Percentiles rank a stretch among this genome's conserved stretches.
These are phyloP conservation scores for Plasmodium malariae DNA, from an alignment of 169 alveolate genomes.

Conservation along the genomic window DNA sequence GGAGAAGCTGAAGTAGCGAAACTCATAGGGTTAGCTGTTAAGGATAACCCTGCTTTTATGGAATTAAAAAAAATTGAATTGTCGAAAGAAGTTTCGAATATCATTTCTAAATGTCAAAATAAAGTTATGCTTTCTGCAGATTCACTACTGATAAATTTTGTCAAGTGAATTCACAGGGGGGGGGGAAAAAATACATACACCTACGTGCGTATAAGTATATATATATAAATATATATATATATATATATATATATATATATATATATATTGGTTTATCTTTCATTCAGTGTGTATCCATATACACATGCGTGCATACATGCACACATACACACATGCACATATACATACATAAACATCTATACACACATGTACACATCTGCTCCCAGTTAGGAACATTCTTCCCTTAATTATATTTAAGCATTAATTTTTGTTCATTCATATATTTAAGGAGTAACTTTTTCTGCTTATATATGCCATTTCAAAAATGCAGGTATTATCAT, in stretches of 20 bases:
- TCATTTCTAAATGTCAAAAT: constrained; percentile 92
- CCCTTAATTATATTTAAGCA: too few relatives aligned
- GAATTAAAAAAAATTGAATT: constrained; percentile 95
- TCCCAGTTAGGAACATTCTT: too few relatives aligned
- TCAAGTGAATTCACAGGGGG: constrained; percentile 29
- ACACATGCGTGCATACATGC: neutral
- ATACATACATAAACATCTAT: too few relatives aligned
- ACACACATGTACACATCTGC: neutral
- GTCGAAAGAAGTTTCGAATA: constrained; percentile 94
- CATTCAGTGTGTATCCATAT: neutral
- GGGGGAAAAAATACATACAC: neutral
- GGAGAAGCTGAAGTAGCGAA: constrained; percentile 97
- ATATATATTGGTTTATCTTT: neutral
- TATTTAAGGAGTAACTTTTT: too few relatives aligned
- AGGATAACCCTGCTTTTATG: constrained; percentile 93
- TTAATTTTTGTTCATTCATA: too few relatives aligned
- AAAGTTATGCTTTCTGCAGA: constrained; percentile 84
- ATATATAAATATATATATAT: neutral
- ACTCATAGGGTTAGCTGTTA: constrained; percentile 89
- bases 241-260: neutral
- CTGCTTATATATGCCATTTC: too few relatives aligned
- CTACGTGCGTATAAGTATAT: neutral
- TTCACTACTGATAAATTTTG: constrained; percentile 77
- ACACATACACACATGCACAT: neutral
- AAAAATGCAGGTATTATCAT: too few relatives aligned